A percentile compares a stretch with the other conserved stretches of the same genome.
These are phyloP conservation scores for Metschnikowia peoriensis DNA, from an alignment of 805 yeast species.

Conservation along the genomic window DNA sequence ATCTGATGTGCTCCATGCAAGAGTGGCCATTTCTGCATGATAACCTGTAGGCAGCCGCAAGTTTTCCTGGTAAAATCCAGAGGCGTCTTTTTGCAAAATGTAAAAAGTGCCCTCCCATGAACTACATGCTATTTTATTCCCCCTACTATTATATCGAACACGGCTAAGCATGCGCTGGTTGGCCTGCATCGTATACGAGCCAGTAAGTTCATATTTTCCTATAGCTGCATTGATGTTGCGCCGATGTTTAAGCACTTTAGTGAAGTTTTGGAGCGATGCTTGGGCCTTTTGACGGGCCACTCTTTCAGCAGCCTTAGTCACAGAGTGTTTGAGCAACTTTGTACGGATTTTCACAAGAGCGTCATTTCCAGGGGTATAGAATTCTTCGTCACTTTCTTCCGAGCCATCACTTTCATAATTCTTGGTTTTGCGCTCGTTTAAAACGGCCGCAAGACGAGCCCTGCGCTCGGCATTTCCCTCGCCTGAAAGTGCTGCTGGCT, in stretches of 20 bases:
- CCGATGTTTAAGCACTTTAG: constrained; percentile 45
- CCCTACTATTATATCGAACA: constrained; percentile 45
- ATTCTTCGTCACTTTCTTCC: constrained; percentile 70
- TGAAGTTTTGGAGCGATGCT: constrained; percentile 33
- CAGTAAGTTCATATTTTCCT: constrained; percentile 44
- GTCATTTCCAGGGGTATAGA: constrained; percentile 74
- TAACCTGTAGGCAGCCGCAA: constrained; percentile 31
- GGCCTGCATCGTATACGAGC: constrained; percentile 61
- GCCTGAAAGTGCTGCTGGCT: constrained; percentile 55
- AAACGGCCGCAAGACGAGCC: constrained; percentile 49
- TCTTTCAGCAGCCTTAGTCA: constrained; percentile 45
- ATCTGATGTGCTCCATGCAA: constrained; percentile 58
- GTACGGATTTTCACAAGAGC: constrained; percentile 53
- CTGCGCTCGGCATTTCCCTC: constrained; percentile 65
- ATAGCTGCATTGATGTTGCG: constrained; percentile 39
- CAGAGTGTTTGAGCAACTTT: constrained; percentile 50
- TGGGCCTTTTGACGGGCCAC: constrained; percentile 29
- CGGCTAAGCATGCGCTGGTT: constrained; percentile 68
- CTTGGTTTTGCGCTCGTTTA: constrained; percentile 30
- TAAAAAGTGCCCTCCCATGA: constrained; percentile 82
- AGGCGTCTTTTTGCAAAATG: constrained; percentile 29
- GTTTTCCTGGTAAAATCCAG: constrained; percentile 12
- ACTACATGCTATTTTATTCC: constrained; percentile 53
- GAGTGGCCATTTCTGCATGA: constrained; percentile 64
- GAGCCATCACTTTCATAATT: constrained; percentile 31